Conservation (phyloP, 768 basidiomycete species). For the Coprinellus micaceus region DNA sequence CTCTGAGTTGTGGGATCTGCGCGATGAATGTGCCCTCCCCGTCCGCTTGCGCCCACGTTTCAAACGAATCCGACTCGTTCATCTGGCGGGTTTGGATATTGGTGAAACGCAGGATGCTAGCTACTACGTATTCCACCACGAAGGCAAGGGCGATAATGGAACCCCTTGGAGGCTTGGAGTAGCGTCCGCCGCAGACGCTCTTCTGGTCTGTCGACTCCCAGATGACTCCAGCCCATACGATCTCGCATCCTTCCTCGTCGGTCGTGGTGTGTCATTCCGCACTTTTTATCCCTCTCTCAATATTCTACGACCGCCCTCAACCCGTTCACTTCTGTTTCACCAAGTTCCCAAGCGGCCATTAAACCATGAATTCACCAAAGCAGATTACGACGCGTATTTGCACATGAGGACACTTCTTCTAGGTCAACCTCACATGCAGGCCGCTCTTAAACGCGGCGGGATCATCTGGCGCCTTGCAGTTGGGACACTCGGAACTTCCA, state of each 20-base stretch:
- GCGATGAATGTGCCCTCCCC: not conserved
- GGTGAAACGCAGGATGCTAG: not conserved
- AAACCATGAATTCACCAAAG: not conserved
- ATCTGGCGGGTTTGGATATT: not conserved
- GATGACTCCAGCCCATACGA: not conserved
- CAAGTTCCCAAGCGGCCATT: not conserved
- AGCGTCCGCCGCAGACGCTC: not conserved
- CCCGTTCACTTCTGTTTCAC: not conserved
- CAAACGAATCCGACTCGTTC: not conserved
- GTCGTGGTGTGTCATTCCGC: conserved; percentile 2
- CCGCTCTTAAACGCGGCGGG: too few species aligned
- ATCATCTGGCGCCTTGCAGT: not conserved
- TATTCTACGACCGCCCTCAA: not conserved
- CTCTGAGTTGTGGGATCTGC: not conserved
- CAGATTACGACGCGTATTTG: conserved; percentile 1
- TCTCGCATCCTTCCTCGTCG: not conserved
- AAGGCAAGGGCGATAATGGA: too few species aligned
- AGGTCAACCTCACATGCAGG: conserved; percentile 1
- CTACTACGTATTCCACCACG: not conserved
- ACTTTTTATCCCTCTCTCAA: not conserved
- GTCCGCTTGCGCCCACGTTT: not conserved
- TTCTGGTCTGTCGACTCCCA: conserved; percentile 7
- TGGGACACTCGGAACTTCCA: not conserved
- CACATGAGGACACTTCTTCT: not conserved
- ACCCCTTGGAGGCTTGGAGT: conserved; percentile 6